A percentile compares a stretch with the other conserved stretches of the same genome.
phyloP scores from a whole-genome alignment of 352 stramenopile genomes.

The Phytophthora foliorum region DNA sequence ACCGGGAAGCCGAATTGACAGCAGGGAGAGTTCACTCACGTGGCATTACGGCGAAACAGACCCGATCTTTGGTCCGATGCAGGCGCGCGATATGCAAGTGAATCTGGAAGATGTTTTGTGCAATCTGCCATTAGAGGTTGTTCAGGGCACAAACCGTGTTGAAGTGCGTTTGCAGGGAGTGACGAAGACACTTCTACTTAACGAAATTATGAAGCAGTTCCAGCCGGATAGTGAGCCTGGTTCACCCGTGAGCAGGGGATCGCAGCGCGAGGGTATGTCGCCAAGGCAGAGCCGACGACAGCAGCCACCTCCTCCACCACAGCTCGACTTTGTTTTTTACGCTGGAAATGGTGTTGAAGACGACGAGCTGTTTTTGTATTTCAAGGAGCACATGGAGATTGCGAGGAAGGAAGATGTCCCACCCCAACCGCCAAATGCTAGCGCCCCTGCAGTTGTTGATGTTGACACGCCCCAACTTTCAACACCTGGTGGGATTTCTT shows the following conservation, averaged over 20 bases:
- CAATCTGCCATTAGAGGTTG: conserved; percentile 82
- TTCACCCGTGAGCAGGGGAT: conserved; percentile 19
- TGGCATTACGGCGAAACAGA: conserved; percentile 83
- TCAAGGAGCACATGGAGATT: conserved; percentile 71
- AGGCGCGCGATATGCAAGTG: conserved; percentile 90
- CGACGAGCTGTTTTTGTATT: conserved; percentile 89
- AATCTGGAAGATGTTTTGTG: conserved; percentile 89
- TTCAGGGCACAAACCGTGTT: conserved; percentile 83
- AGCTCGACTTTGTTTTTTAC: conserved; percentile 89
- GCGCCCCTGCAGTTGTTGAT: conserved; percentile 2
- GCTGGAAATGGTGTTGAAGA: conserved; percentile 87
- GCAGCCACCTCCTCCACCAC: conserved; percentile 8
- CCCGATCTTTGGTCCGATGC: conserved; percentile 82
- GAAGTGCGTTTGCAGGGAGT: conserved; percentile 77
- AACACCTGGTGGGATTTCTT: conserved; percentile 18
- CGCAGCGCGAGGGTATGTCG: conserved; percentile 8
- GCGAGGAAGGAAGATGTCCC: conserved; percentile 31
- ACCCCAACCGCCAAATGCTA: background rate
- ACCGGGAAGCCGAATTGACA: conserved; percentile 72
- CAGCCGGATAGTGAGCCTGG: conserved; percentile 31
- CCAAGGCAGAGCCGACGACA: conserved; percentile 23
- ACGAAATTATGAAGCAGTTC: conserved; percentile 66
- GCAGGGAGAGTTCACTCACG: conserved; percentile 69
- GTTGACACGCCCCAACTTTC: conserved; percentile 14
- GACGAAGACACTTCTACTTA: conserved; percentile 72